phyloP scores from a whole-genome alignment of 2,329 filamentous ascomycete species.

The Hysterium pulicare region DNA sequence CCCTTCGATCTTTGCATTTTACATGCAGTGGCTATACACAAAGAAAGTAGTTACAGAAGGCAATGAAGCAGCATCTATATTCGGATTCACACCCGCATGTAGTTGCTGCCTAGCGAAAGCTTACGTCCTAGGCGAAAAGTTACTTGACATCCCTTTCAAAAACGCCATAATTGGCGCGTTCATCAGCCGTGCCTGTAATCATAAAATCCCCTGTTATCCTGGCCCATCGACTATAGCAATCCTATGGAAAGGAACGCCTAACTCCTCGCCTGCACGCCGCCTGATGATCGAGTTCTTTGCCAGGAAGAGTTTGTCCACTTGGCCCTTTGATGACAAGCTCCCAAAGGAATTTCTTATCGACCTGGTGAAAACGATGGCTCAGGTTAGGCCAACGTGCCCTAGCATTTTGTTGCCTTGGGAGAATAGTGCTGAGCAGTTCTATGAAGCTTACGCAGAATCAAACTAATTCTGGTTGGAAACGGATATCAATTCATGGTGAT shows the following conservation, averaged over 20 bases:
- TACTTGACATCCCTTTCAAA: conserved; percentile 17
- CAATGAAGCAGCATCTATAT: too few relatives aligned
- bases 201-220: neutral
- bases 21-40: neutral
- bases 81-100: too few relatives aligned
- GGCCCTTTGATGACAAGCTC: neutral
- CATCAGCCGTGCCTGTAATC: conserved; percentile 2
- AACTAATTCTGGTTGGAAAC: too few relatives aligned
- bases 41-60: neutral
- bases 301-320: neutral
- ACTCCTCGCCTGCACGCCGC: neutral
- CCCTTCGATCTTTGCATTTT: neutral
- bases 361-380: too few relatives aligned
- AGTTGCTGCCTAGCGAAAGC: conserved; percentile 13
- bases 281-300: neutral
- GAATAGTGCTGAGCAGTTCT: too few relatives aligned
- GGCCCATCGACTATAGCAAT: neutral
- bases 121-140: conserved; percentile 17
- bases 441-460: too few relatives aligned
- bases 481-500: too few relatives aligned
- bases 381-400: too few relatives aligned
- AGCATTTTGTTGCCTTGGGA: too few relatives aligned
- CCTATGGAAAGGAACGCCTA: neutral
- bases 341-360: neutral
- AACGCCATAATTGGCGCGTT: conserved; percentile 18